phyloP scores from a whole-genome alignment of 108 stramenopile genomes.

The Pseudonitzschia delicatissima region DNA sequence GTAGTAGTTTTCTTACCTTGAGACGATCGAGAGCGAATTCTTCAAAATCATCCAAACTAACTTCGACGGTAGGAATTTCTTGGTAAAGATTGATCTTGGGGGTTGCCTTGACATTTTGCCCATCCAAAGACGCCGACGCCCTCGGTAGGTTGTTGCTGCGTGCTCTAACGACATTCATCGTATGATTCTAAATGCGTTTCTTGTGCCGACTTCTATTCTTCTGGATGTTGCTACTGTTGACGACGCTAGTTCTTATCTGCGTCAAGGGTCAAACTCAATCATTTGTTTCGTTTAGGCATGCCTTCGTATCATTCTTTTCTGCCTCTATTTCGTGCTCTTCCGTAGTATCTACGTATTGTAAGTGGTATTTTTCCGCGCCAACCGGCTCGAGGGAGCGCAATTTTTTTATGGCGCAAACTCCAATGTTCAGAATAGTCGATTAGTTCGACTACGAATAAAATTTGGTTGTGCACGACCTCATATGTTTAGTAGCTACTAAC shows the following conservation, averaged over 20 bases:
- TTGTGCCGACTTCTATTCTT: neutral
- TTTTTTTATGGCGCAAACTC: too few species aligned
- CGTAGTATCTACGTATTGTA: too few species aligned
- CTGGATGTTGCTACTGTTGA: neutral
- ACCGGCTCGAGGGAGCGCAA: too few species aligned
- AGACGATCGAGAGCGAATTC: constrained; percentile 80
- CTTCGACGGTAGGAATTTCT: constrained; percentile 55
- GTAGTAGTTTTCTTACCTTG: constrained; percentile 35
- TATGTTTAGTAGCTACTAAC: too few species aligned
- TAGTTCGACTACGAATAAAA: too few species aligned
- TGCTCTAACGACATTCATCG: constrained; percentile 28
- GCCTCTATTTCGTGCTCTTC: too few species aligned
- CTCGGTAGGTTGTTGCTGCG: neutral
- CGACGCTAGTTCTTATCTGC: neutral
- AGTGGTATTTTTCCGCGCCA: neutral
- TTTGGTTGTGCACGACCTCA: too few species aligned
- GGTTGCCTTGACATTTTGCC: neutral
- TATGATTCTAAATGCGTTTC: neutral
- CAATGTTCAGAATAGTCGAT: too few species aligned
- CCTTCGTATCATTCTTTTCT: neutral
- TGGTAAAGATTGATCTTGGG: constrained; percentile 39
- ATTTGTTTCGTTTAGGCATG: neutral
- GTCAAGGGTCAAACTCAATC: neutral
- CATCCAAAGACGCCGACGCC: neutral
- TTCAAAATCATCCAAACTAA: constrained; percentile 85